phyloP scores from a whole-genome alignment of 1,284 basidiomycete species.

The Rhodofomes roseus region DNA sequence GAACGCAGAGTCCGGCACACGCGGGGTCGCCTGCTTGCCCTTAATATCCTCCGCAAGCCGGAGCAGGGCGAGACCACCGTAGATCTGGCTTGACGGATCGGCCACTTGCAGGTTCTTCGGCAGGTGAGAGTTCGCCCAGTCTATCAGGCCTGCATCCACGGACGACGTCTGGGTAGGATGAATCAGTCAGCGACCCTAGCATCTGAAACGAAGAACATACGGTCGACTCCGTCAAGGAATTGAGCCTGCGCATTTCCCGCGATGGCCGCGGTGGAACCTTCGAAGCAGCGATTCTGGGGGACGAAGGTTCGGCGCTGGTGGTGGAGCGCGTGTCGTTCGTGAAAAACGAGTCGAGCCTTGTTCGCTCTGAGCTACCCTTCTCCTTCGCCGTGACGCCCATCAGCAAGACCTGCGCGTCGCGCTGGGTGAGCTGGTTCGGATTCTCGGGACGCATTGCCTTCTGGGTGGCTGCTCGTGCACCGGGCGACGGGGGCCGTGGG shows the following conservation, averaged over 20 bases:
- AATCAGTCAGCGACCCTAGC: neutral
- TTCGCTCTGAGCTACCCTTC: constrained; percentile 39
- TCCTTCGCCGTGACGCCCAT: constrained; percentile 57
- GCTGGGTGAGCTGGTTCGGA: constrained; percentile 84
- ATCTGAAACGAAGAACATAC: constrained; percentile 22
- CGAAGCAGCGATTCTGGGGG: constrained; percentile 7
- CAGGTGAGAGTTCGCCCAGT: constrained; percentile 85
- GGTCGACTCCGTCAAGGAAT: constrained; percentile 28
- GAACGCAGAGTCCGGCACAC: constrained; percentile 79
- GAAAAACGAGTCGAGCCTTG: constrained; percentile 55
- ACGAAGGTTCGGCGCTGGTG: constrained; percentile 17
- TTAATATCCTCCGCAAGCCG: constrained; percentile 76
- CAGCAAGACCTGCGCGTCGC: constrained; percentile 79
- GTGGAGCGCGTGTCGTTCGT: constrained; percentile 34
- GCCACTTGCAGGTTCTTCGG: constrained; percentile 65
- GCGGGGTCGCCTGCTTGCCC: constrained; percentile 60
- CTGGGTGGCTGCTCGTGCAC: constrained; percentile 85
- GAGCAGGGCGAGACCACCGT: constrained; percentile 68
- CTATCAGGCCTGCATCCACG: constrained; percentile 56
- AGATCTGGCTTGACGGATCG: constrained; percentile 47
- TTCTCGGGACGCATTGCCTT: constrained; percentile 85
- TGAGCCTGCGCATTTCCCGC: constrained; percentile 52
- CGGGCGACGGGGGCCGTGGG: constrained; percentile 91
- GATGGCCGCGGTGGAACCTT: constrained; percentile 57
- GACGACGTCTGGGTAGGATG: constrained; percentile 23